phyloP scores from a whole-genome alignment of 768 basidiomycete genomes.

The Tephrocybe sp. region DNA sequence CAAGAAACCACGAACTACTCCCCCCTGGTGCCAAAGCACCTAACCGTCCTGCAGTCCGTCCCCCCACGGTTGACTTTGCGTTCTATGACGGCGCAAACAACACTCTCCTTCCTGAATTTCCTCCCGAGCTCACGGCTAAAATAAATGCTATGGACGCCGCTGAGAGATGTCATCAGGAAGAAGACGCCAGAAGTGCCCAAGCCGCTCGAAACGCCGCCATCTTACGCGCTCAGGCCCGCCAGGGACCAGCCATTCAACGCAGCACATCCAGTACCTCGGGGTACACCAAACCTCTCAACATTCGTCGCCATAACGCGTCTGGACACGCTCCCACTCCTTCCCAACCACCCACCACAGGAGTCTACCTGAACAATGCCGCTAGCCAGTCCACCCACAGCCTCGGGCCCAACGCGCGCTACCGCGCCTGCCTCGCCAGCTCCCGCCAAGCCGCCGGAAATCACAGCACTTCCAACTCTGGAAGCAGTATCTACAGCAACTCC shows the following conservation, averaged over 20 bases:
- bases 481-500: slow-evolving; percentile 4
- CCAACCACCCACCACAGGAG: neutral
- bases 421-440: slow-evolving; percentile 1
- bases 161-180: neutral
- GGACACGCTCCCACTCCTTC: neutral
- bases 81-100: neutral
- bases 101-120: slow-evolving; percentile 8
- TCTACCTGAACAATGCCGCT: slow-evolving; percentile 7
- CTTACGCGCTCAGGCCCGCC: neutral
- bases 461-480: neutral
- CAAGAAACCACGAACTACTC: neutral
- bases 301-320: slow-evolving; percentile 2
- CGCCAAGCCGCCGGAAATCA: neutral
- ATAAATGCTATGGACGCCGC: slow-evolving; percentile 6
- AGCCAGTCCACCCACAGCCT: slow-evolving; percentile 15
- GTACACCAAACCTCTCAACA: slow-evolving; percentile 6
- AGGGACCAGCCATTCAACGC: slow-evolving; percentile 4
- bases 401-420: slow-evolving; percentile 8
- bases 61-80: slow-evolving; percentile 12
- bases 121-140: slow-evolving; percentile 12
- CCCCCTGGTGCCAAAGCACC: neutral
- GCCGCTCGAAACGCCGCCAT: neutral
- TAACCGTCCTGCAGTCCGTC: slow-evolving; percentile 8
- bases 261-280: slow-evolving; percentile 10
- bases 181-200: neutral